Evolutionary conservation across 2,329 filamentous ascomycete species (phyloP).

Genomic region (Kalaharituber pfeilii): DNA sequence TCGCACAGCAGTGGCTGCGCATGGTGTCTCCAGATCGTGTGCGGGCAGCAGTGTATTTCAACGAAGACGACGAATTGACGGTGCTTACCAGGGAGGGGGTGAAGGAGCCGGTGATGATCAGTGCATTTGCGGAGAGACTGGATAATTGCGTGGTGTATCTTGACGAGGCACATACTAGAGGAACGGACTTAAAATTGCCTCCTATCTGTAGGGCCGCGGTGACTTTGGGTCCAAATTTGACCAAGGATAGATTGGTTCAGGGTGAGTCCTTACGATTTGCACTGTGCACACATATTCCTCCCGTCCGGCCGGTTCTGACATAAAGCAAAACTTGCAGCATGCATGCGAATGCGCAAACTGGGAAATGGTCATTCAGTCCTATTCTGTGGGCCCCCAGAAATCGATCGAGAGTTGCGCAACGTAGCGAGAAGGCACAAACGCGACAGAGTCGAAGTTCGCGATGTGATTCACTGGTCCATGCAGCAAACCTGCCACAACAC

Average conservation of each 20-base stretch:
- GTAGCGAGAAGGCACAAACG: slow-evolving; percentile 4
- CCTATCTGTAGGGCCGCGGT: slow-evolving; percentile 43
- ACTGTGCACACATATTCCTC: too few relatives aligned
- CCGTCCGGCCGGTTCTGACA: too few relatives aligned
- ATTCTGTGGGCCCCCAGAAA: slow-evolving; percentile 35
- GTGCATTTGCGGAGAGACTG: slow-evolving; percentile 39
- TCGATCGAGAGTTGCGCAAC: slow-evolving; percentile 35
- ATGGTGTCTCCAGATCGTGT: slow-evolving; percentile 9
- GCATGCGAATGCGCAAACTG: slow-evolving; percentile 52
- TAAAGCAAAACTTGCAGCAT: slow-evolving; percentile 40
- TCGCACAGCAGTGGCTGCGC: slow-evolving; percentile 38
- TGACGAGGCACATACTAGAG: slow-evolving; percentile 52
- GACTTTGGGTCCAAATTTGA: slow-evolving; percentile 45
- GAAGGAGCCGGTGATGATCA: slow-evolving; percentile 36
- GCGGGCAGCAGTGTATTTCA: slow-evolving; percentile 40
- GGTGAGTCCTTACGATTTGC: slow-evolving; percentile 33
- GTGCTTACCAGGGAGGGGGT: slow-evolving; percentile 35
- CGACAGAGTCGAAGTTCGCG: slow-evolving; percentile 32
- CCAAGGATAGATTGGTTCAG: slow-evolving; percentile 53
- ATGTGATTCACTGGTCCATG: slow-evolving; percentile 45
- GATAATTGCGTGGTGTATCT: slow-evolving; percentile 48
- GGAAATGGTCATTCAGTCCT: slow-evolving; percentile 47
- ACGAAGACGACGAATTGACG: slow-evolving; percentile 36
- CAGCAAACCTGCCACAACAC: slow-evolving; percentile 38
- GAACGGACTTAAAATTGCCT: slow-evolving; percentile 49